These are phyloP conservation scores for Aspergillus conjunctus DNA, from an alignment of 495 filamentous ascomycete species.

Conservation along the genomic window DNA sequence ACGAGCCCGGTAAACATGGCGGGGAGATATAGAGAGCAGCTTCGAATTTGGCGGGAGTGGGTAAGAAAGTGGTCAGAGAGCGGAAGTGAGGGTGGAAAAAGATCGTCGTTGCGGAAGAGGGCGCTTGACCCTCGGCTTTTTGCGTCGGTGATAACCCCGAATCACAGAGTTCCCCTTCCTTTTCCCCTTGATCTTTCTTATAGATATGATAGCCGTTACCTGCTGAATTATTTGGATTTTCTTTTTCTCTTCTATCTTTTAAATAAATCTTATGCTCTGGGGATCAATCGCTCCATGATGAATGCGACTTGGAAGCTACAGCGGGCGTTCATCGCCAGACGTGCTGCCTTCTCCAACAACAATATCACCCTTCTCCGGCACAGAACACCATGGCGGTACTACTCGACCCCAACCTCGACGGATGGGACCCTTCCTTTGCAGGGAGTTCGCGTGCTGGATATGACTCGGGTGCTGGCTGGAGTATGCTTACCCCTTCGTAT, in stretches of 20 bases:
- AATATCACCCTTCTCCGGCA: conserved; percentile 25
- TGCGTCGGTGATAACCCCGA: conserved; percentile 19
- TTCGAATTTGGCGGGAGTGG: conserved; percentile 1
- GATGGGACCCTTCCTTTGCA: conserved; percentile 65
- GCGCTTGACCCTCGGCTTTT: conserved; percentile 39
- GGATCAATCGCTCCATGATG: conserved; percentile 25
- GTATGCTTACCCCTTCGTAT: conserved; percentile 33
- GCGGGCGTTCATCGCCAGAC: conserved; percentile 29
- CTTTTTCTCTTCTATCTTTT: conserved; percentile 21
- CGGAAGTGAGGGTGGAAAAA: conserved; percentile 25
- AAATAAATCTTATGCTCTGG: conserved; percentile 7
- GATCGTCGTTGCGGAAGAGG: conserved; percentile 12
- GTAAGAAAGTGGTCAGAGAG: conserved; percentile 20
- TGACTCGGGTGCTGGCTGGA: conserved; percentile 95
- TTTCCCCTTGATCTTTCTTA: conserved; percentile 9
- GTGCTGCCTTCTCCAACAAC: conserved; percentile 21
- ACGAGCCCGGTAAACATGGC: conserved; percentile 97
- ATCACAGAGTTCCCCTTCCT: conserved; percentile 9
- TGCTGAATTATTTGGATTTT: conserved; percentile 1
- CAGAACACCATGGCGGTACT: conserved; percentile 36
- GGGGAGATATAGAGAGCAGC: conserved; percentile 11
- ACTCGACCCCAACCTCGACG: conserved; percentile 31
- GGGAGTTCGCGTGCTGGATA: conserved; percentile 87
- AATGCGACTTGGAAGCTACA: conserved; percentile 30
- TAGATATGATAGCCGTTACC: conserved; percentile 7